phyloP scores from a whole-genome alignment of 2,329 filamentous ascomycete genomes.

The Stagonosporopsis chrysanthemi region DNA sequence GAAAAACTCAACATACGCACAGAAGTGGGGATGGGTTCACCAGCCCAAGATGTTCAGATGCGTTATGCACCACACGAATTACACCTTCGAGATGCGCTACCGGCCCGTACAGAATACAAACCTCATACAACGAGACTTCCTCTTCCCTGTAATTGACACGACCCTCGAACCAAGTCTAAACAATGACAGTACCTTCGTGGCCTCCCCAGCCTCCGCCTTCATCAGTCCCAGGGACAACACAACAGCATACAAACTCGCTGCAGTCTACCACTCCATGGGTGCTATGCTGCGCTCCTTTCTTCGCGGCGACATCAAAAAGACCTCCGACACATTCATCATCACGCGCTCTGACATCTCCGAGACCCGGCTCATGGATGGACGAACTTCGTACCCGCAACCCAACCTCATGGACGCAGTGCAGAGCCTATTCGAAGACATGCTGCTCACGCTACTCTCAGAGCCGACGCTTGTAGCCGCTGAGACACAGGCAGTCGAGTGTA shows the following conservation, averaged over 20 bases:
- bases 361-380: constrained; percentile 41
- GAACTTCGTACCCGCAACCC: constrained; percentile 37
- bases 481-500: constrained; percentile 33
- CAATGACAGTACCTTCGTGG: constrained; percentile 24
- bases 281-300: constrained; percentile 46
- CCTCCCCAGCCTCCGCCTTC: constrained; percentile 31
- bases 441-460: constrained; percentile 47
- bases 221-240: constrained; percentile 34
- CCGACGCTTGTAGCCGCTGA: constrained; percentile 40
- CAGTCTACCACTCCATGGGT: constrained; percentile 45
- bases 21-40: constrained; percentile 42
- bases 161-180: constrained; percentile 23
- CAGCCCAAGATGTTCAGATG: constrained; percentile 48
- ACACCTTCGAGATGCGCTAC: constrained; percentile 45
- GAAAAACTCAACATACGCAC: constrained; percentile 29
- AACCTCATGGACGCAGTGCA: constrained; percentile 42
- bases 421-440: constrained; percentile 47
- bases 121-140: constrained; percentile 37
- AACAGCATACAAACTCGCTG: constrained; percentile 41
- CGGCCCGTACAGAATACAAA: constrained; percentile 35
- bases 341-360: constrained; percentile 47
- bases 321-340: constrained; percentile 31
- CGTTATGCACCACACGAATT: constrained; percentile 46
- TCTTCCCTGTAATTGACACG: constrained; percentile 42
- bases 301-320: constrained; percentile 40